Percentiles rank a stretch among this genome's conserved stretches.
Evolutionary conservation across 306 rosid species (phyloP).

Genomic region (Glycine tomentella): DNA sequence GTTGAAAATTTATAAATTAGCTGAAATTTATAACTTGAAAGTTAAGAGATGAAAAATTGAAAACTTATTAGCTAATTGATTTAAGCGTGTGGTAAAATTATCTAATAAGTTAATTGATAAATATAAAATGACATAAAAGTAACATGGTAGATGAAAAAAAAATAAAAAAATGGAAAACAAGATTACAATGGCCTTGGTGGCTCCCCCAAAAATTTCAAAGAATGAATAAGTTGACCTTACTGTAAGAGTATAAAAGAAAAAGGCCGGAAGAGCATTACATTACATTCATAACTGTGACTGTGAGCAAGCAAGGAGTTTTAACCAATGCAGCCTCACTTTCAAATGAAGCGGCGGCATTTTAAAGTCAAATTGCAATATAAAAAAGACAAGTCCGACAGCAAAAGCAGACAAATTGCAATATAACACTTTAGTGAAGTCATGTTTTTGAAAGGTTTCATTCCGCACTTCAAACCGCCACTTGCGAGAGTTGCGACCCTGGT

Average conservation of each 20-base stretch:
- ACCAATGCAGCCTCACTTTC: background rate
- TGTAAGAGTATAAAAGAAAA: background rate
- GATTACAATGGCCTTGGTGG: no score
- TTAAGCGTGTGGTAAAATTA: no score
- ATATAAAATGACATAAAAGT: no score
- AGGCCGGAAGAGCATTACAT: background rate
- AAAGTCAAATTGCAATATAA: background rate
- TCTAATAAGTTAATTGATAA: no score
- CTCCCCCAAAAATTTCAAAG: background rate
- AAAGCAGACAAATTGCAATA: background rate
- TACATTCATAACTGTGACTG: background rate
- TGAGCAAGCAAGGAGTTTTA: background rate
- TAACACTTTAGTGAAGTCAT: background rate
- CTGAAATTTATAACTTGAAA: no score
- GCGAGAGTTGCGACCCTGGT: background rate
- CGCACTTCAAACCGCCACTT: no score
- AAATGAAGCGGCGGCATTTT: background rate
- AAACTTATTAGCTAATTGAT: no score
- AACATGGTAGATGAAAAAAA: no score
- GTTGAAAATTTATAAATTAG: no score
- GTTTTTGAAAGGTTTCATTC: background rate
- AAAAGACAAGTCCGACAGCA: background rate
- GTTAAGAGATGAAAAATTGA: no score
- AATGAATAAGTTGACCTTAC: background rate
- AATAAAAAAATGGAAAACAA: no score